These are phyloP conservation scores for Aspergillus homomorphus DNA, from an alignment of 495 filamentous ascomycete genomes.

Conservation along the genomic window DNA sequence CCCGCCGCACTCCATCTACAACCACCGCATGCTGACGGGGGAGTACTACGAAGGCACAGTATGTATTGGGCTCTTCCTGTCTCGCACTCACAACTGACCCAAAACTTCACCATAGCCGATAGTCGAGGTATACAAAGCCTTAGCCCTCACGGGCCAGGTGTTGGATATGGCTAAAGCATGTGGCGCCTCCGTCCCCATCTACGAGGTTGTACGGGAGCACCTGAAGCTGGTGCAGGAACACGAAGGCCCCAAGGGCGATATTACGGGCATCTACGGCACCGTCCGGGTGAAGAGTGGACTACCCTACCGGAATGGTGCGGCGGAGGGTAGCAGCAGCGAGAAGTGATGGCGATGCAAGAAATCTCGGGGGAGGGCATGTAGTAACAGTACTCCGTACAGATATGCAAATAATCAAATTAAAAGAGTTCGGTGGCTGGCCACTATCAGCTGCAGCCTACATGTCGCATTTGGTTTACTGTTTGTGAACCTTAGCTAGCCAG, in stretches of 20 bases:
- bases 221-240: conserved; percentile 4
- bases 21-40: conserved; percentile 9
- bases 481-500: too few species aligned
- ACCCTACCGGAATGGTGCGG: conserved; percentile 2
- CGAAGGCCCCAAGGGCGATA: background rate
- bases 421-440: too few species aligned
- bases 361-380: too few species aligned
- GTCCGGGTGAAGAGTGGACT: conserved; percentile 10
- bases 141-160: conserved; percentile 1
- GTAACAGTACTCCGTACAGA: too few species aligned
- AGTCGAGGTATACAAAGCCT: conserved; percentile 7
- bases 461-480: too few species aligned
- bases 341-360: too few species aligned
- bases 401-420: too few species aligned
- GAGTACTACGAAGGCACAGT: conserved; percentile 1
- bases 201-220: conserved; percentile 8
- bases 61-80: background rate
- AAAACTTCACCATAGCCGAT: background rate
- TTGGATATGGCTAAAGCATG: background rate
- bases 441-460: too few species aligned
- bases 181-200: conserved; percentile 7
- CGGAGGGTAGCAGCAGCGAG: background rate
- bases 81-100: background rate
- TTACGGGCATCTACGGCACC: conserved; percentile 5
- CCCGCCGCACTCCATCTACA: conserved; percentile 10